Conservation (phyloP, 768 basidiomycete species). For the Russula abietina region DNA sequence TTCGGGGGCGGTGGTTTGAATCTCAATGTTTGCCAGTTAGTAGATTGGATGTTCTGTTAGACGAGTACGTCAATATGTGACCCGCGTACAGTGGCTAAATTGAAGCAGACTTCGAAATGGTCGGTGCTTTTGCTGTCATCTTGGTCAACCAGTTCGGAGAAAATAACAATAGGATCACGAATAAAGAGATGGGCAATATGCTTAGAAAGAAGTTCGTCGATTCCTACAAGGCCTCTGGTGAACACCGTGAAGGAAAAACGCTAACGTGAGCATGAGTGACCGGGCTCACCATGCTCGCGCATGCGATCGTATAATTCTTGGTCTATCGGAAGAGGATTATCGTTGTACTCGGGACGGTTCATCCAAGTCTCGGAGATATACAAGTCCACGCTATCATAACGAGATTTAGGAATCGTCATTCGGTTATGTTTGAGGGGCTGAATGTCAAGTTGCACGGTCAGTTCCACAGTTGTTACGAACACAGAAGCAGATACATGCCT, state of each 20-base stretch:
- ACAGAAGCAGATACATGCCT: slow-evolving; percentile 40
- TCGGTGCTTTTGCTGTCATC: slow-evolving; percentile 84
- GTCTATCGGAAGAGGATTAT: slow-evolving; percentile 76
- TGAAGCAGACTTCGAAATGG: slow-evolving; percentile 77
- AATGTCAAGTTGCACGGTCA: background rate
- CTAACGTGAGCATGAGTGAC: background rate
- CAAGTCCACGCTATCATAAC: slow-evolving; percentile 93
- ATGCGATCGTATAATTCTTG: slow-evolving; percentile 66
- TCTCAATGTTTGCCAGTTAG: slow-evolving; percentile 98
- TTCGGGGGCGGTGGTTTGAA: slow-evolving; percentile 97
- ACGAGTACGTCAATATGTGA: background rate
- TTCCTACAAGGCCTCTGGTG: slow-evolving; percentile 42
- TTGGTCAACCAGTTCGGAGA: slow-evolving; percentile 89
- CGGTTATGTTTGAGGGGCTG: slow-evolving; percentile 73
- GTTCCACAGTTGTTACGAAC: slow-evolving; percentile 11
- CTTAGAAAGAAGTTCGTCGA: slow-evolving; percentile 81
- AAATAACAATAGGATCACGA: slow-evolving; percentile 92
- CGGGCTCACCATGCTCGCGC: slow-evolving; percentile 59
- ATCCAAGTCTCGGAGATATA: slow-evolving; percentile 84
- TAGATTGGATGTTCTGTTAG: slow-evolving; percentile 91
- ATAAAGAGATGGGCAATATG: slow-evolving; percentile 96
- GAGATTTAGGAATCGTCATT: slow-evolving; percentile 87
- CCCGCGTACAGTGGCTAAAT: background rate
- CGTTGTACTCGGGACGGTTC: slow-evolving; percentile 93
- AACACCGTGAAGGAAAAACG: background rate